Evolutionary conservation across 2,329 filamentous ascomycete species (phyloP).

Genomic region (Epichloe uncinata): DNA sequence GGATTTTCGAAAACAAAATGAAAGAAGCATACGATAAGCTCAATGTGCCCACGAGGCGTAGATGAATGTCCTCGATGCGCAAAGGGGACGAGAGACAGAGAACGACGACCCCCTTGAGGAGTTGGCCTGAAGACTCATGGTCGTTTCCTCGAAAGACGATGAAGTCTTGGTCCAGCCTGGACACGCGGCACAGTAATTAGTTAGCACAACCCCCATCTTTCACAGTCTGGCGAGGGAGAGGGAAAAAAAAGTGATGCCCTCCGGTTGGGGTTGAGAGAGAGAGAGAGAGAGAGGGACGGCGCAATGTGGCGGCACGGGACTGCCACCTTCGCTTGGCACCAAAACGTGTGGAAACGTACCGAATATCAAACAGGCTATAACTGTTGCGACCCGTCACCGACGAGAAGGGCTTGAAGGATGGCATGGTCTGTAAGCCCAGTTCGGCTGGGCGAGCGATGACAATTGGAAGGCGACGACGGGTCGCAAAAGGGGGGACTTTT

Average conservation of each 20-base stretch:
- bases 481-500: not conserved
- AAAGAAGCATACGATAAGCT: slow-evolving; percentile 42
- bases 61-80: slow-evolving; percentile 58
- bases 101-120: slow-evolving; percentile 60
- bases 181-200: not conserved
- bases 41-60: slow-evolving; percentile 57
- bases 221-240: not conserved
- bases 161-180: slow-evolving; percentile 63
- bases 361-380: slow-evolving; percentile 44
- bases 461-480: not conserved
- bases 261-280: not conserved
- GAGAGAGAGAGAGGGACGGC: not conserved
- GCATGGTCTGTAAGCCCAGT: slow-evolving; percentile 26
- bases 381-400: slow-evolving; percentile 36
- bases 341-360: slow-evolving; percentile 25
- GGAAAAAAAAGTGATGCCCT: not conserved
- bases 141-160: slow-evolving; percentile 65
- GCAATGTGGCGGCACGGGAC: not conserved
- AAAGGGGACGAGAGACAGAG: slow-evolving; percentile 57
- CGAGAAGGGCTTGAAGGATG: slow-evolving; percentile 42
- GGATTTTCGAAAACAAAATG: not conserved
- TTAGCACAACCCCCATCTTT: not conserved
- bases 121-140: slow-evolving; percentile 61
- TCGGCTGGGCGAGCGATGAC: not conserved
- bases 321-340: not conserved